Conservation (phyloP, 73 alveolate species). For the Paramecium bursaria region DNA sequence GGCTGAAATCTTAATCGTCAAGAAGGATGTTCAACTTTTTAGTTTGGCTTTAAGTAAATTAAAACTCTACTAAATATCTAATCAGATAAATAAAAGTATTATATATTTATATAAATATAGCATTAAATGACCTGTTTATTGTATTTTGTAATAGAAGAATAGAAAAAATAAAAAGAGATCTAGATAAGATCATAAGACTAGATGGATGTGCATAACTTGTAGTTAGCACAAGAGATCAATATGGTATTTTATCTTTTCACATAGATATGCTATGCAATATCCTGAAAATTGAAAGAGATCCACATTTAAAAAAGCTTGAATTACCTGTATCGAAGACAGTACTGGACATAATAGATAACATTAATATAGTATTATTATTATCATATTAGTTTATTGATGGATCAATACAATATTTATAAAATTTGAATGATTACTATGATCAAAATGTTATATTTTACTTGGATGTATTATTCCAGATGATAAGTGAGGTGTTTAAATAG, state of each 20-base stretch:
- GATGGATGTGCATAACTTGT: neutral
- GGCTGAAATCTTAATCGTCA: slow-evolving; percentile 1
- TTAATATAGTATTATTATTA: too few species aligned
- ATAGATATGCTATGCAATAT: slow-evolving; percentile 25
- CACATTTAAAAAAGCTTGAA: slow-evolving; percentile 9
- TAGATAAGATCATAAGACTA: neutral
- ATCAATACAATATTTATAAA: slow-evolving; percentile 11
- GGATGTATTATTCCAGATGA: slow-evolving; percentile 21
- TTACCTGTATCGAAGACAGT: slow-evolving; percentile 14
- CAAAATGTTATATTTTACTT: slow-evolving; percentile 45
- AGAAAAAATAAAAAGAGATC: slow-evolving; percentile 9
- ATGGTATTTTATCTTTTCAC: too few species aligned
- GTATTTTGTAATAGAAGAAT: slow-evolving; percentile 50
- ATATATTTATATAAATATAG: too few species aligned
- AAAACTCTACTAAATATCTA: slow-evolving; percentile 17
- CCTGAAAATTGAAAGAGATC: neutral
- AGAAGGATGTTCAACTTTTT: slow-evolving; percentile 26
- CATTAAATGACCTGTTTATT: slow-evolving; percentile 30
- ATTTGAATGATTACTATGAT: slow-evolving; percentile 41
- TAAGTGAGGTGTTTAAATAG: slow-evolving; percentile 23
- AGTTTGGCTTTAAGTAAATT: slow-evolving; percentile 39
- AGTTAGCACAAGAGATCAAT: too few species aligned
- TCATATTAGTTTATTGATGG: slow-evolving; percentile 57
- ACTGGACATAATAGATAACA: neutral
- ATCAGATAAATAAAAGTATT: too few species aligned